Evolutionary conservation across 768 basidiomycete species (phyloP).

Genomic region (Lactarius sanguifluus): DNA sequence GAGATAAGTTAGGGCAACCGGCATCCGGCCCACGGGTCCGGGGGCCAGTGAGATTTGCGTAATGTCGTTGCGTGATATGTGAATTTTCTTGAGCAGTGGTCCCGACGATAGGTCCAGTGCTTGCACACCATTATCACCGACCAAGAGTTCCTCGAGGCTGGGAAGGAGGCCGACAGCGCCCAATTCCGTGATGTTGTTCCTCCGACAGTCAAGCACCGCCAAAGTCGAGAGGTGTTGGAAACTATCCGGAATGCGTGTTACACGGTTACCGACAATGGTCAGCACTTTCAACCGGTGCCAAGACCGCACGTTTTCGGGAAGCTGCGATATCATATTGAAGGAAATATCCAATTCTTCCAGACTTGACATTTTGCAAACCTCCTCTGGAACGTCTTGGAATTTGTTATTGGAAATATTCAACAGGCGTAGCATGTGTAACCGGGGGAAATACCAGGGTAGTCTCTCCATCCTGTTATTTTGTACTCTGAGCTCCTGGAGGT

Average conservation of each 20-base stretch:
- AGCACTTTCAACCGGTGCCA: slow-evolving; percentile 69
- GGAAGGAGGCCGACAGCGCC: slow-evolving; percentile 67
- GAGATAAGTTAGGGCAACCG: slow-evolving; percentile 67
- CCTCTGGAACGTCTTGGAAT: slow-evolving; percentile 70
- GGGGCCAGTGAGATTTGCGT: slow-evolving; percentile 68
- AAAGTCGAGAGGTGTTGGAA: slow-evolving; percentile 58
- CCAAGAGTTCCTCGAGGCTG: slow-evolving; percentile 60
- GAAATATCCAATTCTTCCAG: slow-evolving; percentile 89
- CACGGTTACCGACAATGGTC: slow-evolving; percentile 82
- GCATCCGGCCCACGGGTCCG: slow-evolving; percentile 44
- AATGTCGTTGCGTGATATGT: slow-evolving; percentile 87
- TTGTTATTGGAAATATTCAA: slow-evolving; percentile 98
- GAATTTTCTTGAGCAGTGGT: slow-evolving; percentile 59
- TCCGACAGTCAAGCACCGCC: slow-evolving; percentile 73
- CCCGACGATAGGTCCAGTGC: slow-evolving; percentile 79
- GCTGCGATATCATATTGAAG: slow-evolving; percentile 82
- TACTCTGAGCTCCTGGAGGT: slow-evolving; percentile 64
- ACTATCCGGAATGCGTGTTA: slow-evolving; percentile 67
- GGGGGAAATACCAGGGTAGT: slow-evolving; percentile 82
- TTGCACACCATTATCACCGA: slow-evolving; percentile 82
- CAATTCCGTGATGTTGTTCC: slow-evolving; percentile 82
- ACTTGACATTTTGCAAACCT: slow-evolving; percentile 69
- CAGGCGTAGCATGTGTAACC: slow-evolving; percentile 64
- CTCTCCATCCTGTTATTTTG: slow-evolving; percentile 92
- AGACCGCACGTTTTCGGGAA: slow-evolving; percentile 78